A percentile compares a stretch with the other conserved stretches of the same genome.
Evolutionary conservation across 306 rosid genomes (phyloP).

Genomic region (Astragalus glycyphyllos): DNA sequence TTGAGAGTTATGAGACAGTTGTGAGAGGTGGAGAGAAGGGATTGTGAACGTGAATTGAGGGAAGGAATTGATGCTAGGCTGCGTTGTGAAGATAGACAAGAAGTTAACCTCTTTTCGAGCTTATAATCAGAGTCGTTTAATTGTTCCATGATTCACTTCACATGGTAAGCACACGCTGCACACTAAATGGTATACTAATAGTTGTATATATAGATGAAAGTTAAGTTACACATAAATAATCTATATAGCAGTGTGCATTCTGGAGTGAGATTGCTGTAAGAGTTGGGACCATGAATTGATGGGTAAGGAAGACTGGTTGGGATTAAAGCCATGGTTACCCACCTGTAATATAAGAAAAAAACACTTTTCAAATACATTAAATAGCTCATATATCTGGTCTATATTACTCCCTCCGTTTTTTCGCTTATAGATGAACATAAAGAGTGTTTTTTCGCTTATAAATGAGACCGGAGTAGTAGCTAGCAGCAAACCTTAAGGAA

Average conservation of each 20-base stretch:
- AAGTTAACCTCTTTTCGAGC: neutral
- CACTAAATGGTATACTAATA: neutral
- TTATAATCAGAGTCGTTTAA: slow-evolving; percentile 39
- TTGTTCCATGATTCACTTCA: slow-evolving; percentile 58
- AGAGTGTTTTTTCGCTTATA: too few relatives aligned
- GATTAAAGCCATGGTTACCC: neutral
- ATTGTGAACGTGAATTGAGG: slow-evolving; percentile 45
- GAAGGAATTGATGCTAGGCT: slow-evolving; percentile 71
- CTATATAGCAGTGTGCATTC: neutral
- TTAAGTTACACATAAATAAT: neutral
- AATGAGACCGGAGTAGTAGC: too few relatives aligned
- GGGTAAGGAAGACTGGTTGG: neutral
- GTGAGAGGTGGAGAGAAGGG: slow-evolving; percentile 41
- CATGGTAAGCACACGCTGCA: slow-evolving; percentile 48
- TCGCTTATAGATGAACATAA: too few relatives aligned
- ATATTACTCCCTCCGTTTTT: too few relatives aligned
- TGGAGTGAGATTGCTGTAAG: neutral
- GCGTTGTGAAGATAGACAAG: slow-evolving; percentile 49
- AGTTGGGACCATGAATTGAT: neutral
- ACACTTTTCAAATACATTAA: too few relatives aligned
- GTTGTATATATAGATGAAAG: neutral
- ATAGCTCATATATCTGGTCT: too few relatives aligned
- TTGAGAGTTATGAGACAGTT: slow-evolving; percentile 64
- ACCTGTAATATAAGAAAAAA: too few relatives aligned
- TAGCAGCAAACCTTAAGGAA: slow-evolving; percentile 29